phyloP scores from a whole-genome alignment of 164 flowering plant species.

The Protea cynaroides region DNA sequence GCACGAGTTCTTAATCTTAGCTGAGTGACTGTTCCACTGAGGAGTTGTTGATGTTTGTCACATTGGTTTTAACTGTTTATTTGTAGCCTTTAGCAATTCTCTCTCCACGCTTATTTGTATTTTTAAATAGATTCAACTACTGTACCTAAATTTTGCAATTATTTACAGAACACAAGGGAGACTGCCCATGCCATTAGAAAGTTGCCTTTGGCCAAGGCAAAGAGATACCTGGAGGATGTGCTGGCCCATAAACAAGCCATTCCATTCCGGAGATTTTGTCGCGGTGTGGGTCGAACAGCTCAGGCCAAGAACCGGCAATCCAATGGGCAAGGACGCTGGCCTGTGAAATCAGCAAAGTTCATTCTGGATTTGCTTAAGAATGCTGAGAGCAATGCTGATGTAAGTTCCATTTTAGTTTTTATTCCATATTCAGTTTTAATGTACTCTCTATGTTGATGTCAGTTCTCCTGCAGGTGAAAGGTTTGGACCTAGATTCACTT shows the following conservation, averaged over 20 bases:
- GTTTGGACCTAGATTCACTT: conserved; percentile 78
- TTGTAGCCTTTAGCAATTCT: no score
- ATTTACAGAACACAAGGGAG: conserved; percentile 77
- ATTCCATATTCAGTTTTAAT: not conserved
- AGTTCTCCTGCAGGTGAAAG: conserved; percentile 50
- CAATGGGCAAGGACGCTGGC: conserved; percentile 98
- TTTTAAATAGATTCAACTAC: no score
- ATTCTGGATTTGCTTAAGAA: conserved; percentile 84
- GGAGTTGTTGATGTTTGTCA: no score
- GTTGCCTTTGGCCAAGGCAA: conserved; percentile 71
- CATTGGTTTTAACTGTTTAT: no score
- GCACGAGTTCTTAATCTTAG: no score
- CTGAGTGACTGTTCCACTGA: no score
- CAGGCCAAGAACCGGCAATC: conserved; percentile 89
- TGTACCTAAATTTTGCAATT: not conserved
- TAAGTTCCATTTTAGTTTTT: conserved; percentile 14
- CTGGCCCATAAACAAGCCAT: conserved; percentile 88
- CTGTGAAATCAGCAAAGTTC: conserved; percentile 81
- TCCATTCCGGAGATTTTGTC: conserved; percentile 84
- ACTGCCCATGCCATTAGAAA: conserved; percentile 74
- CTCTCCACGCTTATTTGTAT: no score
- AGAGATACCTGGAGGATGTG: conserved; percentile 88
- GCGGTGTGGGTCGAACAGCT: conserved; percentile 98
- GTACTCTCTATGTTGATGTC: not conserved
- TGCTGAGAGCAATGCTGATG: conserved; percentile 97